These are phyloP conservation scores for Ophiostoma piceae DNA, from an alignment of 2,329 filamentous ascomycete genomes.

Conservation along the genomic window DNA sequence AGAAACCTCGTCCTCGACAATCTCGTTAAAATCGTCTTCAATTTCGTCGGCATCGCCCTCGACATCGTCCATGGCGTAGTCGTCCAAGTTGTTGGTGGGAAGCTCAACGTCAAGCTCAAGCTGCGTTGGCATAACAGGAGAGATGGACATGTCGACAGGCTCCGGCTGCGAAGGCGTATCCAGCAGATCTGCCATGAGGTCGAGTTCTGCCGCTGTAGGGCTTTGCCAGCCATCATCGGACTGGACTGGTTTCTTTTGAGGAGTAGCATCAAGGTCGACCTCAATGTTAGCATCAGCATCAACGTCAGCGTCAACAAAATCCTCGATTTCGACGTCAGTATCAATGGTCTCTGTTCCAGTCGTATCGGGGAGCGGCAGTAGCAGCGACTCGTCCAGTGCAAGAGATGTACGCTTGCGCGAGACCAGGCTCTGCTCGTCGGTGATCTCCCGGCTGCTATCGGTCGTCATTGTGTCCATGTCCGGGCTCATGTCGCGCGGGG, in stretches of 20 bases:
- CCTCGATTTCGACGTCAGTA: background rate
- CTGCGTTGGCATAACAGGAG: background rate
- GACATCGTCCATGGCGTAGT: conserved; percentile 1
- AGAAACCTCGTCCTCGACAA: background rate
- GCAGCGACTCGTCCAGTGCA: conserved; percentile 18
- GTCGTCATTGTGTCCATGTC: conserved; percentile 17
- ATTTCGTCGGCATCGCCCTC: background rate
- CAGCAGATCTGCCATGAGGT: background rate
- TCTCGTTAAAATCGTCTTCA: background rate
- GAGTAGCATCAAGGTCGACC: background rate
- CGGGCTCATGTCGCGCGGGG: conserved; percentile 13
- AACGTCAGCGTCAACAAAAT: background rate
- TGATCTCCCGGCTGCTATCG: conserved; percentile 18
- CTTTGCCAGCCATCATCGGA: conserved; percentile 20
- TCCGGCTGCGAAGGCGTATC: background rate
- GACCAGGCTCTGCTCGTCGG: conserved; percentile 19
- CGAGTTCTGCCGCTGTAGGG: conserved; percentile 19
- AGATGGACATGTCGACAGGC: background rate
- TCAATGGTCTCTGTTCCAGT: conserved; percentile 13
- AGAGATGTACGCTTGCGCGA: conserved; percentile 11
- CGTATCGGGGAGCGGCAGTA: conserved; percentile 22
- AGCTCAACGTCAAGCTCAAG: conserved; percentile 3
- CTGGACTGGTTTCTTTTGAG: too few relatives aligned
- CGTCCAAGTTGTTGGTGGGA: background rate
- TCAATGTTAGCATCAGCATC: background rate